Evolutionary conservation across 1,284 basidiomycete species (phyloP), one percentile per base, ranked within the genome.

Genomic region (Leccinum pachyderme): DNA sequence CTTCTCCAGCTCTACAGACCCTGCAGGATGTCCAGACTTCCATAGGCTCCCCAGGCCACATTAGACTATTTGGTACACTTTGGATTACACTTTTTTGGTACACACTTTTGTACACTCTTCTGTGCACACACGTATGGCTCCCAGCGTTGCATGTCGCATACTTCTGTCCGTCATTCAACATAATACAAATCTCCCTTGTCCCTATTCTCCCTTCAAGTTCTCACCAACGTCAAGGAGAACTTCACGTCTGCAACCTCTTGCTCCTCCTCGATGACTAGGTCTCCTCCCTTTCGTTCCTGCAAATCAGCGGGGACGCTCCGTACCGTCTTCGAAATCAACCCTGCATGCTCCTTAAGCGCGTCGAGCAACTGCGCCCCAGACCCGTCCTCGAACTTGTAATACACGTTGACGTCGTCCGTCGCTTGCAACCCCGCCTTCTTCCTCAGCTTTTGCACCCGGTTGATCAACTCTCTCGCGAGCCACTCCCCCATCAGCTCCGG

Each of bases 361-460:
- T 77, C 74, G 27, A 86, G 75, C 58, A 98, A 72, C 31, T 87
- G 87, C 31, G 76, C 75, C 13, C 88, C 86, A 28, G 81, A 68
- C 18, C 85, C 89, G 13, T 82, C 79, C 65, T 90, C 87, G 69
- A 97, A 93, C 57, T 75, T 76, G 77, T 96, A 96, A 75, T 88
- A 96, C 43, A 98, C 84, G 55, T 93, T 83, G 44, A 98, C 87
- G 68, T 97, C 93, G 71, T 99, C 97, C 11, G 94, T 95, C 27
- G 95, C 89, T 72, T 95, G 93, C 61, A 99, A 77, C 2, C 95
- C 94, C 2, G 94, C 95, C 73, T 95, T 93, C 77, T 99, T 99
- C 62, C 97, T 82, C 62, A 98, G 77, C 70, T 95, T 93, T 78
- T 99, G 97, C 49, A 99, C 89, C 52, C 96, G 89, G 67, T 97